phyloP scores from a whole-genome alignment of 2,329 filamentous ascomycete genomes.

The Nectriaceae sp. region DNA sequence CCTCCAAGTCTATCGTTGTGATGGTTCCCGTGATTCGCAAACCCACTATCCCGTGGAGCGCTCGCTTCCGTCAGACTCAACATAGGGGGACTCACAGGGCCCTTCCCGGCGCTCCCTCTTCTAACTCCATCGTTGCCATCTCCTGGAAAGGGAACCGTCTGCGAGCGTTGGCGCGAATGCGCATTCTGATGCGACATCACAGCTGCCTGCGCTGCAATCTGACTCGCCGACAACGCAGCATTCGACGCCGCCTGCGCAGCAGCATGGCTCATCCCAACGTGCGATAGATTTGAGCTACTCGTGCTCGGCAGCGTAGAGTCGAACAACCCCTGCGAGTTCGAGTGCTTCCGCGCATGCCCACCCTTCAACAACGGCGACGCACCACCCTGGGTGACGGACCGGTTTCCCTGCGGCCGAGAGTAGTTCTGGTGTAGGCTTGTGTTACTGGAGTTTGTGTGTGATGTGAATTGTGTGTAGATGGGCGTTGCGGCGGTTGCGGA shows the following conservation, averaged over 20 bases:
- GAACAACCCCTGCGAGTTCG: constrained; percentile 75
- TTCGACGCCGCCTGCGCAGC: constrained; percentile 42
- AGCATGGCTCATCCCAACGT: constrained; percentile 47
- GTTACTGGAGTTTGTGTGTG: constrained; percentile 49
- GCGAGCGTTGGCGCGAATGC: constrained; percentile 66
- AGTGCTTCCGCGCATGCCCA: constrained; percentile 63
- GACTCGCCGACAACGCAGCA: constrained; percentile 61
- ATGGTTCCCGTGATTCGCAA: constrained; percentile 52
- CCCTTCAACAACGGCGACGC: constrained; percentile 36
- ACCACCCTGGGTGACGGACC: constrained; percentile 31
- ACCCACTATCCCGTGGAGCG: constrained; percentile 57
- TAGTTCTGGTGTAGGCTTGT: constrained; percentile 55
- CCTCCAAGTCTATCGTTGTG: constrained; percentile 59
- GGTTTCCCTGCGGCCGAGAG: constrained; percentile 52
- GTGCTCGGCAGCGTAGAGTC: constrained; percentile 71
- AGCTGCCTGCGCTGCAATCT: constrained; percentile 79
- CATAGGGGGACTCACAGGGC: constrained; percentile 61
- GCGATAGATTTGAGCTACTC: constrained; percentile 55
- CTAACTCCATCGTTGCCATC: constrained; percentile 46
- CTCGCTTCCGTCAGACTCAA: constrained; percentile 67
- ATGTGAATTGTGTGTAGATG: constrained; percentile 50
- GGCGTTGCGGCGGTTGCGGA: constrained; percentile 44
- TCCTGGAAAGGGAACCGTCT: constrained; percentile 66
- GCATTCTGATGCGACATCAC: constrained; percentile 66
- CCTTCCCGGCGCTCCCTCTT: constrained; percentile 47